Percentiles rank a stretch among this genome's conserved stretches.
Evolutionary conservation across 495 filamentous ascomycete genomes (phyloP).

Genomic region (Aspergillus leporis): DNA sequence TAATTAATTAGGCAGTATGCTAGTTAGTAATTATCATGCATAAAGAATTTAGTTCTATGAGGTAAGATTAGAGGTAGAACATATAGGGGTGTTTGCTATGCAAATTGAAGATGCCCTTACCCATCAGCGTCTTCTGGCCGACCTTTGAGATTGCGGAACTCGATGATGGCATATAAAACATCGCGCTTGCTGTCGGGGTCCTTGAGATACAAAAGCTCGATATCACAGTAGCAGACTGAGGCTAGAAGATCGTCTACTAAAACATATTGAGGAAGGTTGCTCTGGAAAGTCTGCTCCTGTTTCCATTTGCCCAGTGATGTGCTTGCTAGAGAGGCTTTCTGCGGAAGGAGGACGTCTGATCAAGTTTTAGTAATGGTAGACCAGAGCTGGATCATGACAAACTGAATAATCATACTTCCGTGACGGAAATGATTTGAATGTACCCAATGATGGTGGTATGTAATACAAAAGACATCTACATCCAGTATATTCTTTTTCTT

Average conservation of each 20-base stretch:
- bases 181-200: conserved; percentile 28
- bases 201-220: conserved; percentile 31
- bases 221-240: conserved; percentile 31
- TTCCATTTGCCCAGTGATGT: conserved; percentile 23
- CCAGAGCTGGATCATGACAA: conserved; percentile 30
- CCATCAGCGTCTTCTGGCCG: conserved; percentile 26
- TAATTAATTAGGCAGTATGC: conserved; percentile 32
- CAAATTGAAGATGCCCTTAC: conserved; percentile 17
- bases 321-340: conserved; percentile 22
- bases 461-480: conserved; percentile 26
- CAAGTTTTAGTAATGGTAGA: conserved; percentile 32
- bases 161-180: conserved; percentile 29
- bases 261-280: conserved; percentile 29
- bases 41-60: conserved; percentile 34
- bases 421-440: conserved; percentile 30
- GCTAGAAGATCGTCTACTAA: conserved; percentile 26
- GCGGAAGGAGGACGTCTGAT: conserved; percentile 28
- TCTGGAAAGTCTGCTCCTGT: conserved; percentile 22
- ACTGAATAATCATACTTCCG: conserved; percentile 32
- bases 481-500: conserved; percentile 23
- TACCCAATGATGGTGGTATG: conserved; percentile 30
- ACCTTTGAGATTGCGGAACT: conserved; percentile 34
- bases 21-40: conserved; percentile 33
- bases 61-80: conserved; percentile 14
- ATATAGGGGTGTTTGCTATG: background rate